A percentile compares a stretch with the other conserved stretches of the same genome.
Conservation (phyloP, 2,329 filamentous ascomycete species). For the Cercospora brassicicola region DNA sequence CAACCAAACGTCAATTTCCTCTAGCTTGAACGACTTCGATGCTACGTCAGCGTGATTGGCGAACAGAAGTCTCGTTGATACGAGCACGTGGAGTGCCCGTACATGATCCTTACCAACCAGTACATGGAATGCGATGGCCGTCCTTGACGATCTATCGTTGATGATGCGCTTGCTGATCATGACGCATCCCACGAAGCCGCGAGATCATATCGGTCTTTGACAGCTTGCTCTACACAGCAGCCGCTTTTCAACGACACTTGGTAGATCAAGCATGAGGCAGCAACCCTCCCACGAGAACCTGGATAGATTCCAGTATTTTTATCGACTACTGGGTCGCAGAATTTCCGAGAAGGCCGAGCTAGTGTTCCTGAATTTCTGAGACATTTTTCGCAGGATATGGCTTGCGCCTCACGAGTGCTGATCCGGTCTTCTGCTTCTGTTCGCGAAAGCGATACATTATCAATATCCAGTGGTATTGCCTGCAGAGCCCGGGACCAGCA, state of each 20-base stretch:
- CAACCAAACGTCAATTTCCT: too few relatives aligned
- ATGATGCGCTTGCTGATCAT: too few relatives aligned
- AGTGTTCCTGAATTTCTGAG: neutral
- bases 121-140: too few relatives aligned
- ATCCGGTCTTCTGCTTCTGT: neutral
- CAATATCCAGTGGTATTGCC: neutral
- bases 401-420: neutral
- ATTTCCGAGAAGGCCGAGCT: neutral
- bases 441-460: neutral
- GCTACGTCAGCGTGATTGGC: too few relatives aligned
- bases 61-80: too few relatives aligned
- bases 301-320: neutral
- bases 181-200: too few relatives aligned
- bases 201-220: neutral
- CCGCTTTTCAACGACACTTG: neutral
- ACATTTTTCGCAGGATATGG: neutral
- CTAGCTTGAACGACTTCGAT: too few relatives aligned
- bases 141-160: too few relatives aligned
- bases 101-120: too few relatives aligned
- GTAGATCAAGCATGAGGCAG: neutral
- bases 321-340: neutral
- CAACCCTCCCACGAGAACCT: neutral
- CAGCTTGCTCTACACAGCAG: neutral
- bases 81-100: too few relatives aligned
- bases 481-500: neutral